Evolutionary conservation across 345 rosid species (phyloP), one percentile per base, ranked within the genome.

Genomic region (Physaria fendleri): DNA sequence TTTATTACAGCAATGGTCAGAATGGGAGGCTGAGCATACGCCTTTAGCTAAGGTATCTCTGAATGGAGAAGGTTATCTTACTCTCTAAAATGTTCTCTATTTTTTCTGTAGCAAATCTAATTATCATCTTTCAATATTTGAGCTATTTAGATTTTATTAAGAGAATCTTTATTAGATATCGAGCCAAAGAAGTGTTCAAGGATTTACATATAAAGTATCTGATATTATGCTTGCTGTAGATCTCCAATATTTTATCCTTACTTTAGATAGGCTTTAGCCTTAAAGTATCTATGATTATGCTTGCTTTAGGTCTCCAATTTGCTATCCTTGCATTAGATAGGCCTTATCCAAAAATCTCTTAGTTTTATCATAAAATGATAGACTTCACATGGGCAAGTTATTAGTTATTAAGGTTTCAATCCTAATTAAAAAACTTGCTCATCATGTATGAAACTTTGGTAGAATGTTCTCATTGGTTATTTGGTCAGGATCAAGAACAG

Each of bases 1-100:
- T 66, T 71, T 94, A 47, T 76, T 94, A 64, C 88, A 72, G 74
- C 75, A 90, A 59, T 94, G 99, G 99, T 94, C 97, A 27, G 90
- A 84, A 50, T 94, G 99, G 97, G 92, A 90, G 63, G 82, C 83
- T 20, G 81, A 78, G 43, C 70, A 25, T 47, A 71, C 58, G 70
- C 77, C 84, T 48, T 73, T 76, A 54, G 41, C 68, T 56, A 76
- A 70, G 68, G 92, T 82, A 72, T 69, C 76, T 74, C 40, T 15
- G 15, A 56, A 55, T 47, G 37, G 59, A 55, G 64, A 49, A 61
- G 43, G 33, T 48, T 49, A 27, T 63, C 27, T 34, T 43, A 25
- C 46, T 33, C 65, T 48, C 41, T 22, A 44, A 18, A 24, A 5
- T 43, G 3, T 21, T n/a, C n/a, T n/a, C n/a, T n/a, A n/a, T n/a